Evolutionary conservation across 768 basidiomycete genomes (phyloP).

Genomic region (Lactifluus echinatus): DNA sequence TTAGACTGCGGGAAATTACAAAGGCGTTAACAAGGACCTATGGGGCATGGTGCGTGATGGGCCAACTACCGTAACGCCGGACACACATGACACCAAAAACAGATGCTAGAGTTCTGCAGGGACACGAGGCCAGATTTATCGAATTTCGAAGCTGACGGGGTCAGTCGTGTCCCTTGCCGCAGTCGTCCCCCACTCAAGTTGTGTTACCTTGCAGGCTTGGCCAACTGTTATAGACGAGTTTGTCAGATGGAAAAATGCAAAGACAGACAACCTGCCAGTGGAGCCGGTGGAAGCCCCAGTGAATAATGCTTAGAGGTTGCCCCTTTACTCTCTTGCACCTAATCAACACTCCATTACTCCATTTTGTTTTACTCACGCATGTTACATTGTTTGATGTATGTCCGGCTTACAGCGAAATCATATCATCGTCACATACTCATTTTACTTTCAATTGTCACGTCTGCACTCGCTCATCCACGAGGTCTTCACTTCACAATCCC

Average conservation of each 20-base stretch:
- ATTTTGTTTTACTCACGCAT: neutral
- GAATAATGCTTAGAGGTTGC: constrained; percentile 1
- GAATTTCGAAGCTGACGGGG: constrained; percentile 71
- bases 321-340: neutral
- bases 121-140: constrained; percentile 49
- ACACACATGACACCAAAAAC: neutral
- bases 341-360: neutral
- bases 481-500: neutral
- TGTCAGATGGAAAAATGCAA: constrained; percentile 50
- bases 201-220: constrained; percentile 51
- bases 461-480: neutral
- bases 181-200: neutral
- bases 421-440: neutral
- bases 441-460: neutral
- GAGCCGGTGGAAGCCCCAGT: neutral
- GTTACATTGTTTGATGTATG: neutral
- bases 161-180: constrained; percentile 31
- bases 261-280: neutral
- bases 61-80: neutral
- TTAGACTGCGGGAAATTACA: constrained; percentile 49
- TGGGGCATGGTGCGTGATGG: constrained; percentile 65
- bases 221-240: constrained; percentile 78
- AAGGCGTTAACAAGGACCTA: constrained; percentile 74
- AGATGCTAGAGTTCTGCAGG: constrained; percentile 74
- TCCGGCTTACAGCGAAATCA: neutral